Base-by-base conservation (phyloP, 768 basidiomycete genomes). In the Steccherinum ochraceum region DNA sequence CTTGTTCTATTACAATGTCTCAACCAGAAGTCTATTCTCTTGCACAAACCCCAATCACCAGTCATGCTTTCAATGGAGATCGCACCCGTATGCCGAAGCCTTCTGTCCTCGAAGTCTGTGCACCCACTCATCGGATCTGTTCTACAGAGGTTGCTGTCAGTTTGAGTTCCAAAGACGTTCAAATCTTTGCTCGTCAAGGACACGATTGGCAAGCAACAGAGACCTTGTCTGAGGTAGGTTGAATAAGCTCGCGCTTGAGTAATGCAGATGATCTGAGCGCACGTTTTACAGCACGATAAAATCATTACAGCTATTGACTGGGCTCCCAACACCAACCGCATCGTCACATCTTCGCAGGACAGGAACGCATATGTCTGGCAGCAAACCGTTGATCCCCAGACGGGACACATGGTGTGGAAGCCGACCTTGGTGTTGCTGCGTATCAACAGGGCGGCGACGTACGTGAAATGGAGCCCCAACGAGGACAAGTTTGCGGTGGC, bases 401-500 rank as follows among this genome's bases (percentile, higher is more conserved):
- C 89, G 0, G 90, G 90, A 4, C 77, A 73, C 42, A 64, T 76
- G 47, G 62, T 79, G 49, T 99, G 96, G 96, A 93, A 94, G 69
- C 96, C 96, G 2, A 95, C 93, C 2, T 77, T 99, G n/a, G 96
- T 98, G 19, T 67, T 98, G 52, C 78, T 99, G 49, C 80, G 94
- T 51, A 86, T 99, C 74, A 98, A 97, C 69, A 77, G 96, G 40
- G 93, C 96, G 0, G 96, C 96, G 1, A 99, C 96, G 1, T 82
- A 81, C 61, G 96, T 97, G 46, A 78, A 86, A 58, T 99, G 96
- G 96, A 93, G 90, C 67, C 96, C 96, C 1, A 84, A 86, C 58
- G 96, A 98, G 67, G 91, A 97, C 69, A 99, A 99, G 69, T 99
- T 99, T 63, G 96, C 96, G 4, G 96, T 99, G 13, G 94, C 93